These are phyloP conservation scores for Sonneratia alba DNA, from an alignment of 345 rosid genomes.

Conservation along the genomic window DNA sequence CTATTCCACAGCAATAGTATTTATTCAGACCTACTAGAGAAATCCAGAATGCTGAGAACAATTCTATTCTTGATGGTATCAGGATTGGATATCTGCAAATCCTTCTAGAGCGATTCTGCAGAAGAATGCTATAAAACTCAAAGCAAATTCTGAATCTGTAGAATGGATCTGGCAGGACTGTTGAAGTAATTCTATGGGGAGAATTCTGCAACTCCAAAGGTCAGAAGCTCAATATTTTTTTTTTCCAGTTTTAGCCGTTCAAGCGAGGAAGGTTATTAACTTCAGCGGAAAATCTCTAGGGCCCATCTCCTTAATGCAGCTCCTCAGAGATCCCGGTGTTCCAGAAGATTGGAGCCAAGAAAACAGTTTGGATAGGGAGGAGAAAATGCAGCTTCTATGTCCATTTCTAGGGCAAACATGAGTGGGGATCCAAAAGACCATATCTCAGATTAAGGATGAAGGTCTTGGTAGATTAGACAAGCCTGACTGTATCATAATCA, in stretches of 20 bases:
- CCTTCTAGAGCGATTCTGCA: constrained; percentile 71
- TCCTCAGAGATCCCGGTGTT: constrained; percentile 68
- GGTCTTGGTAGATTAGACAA: constrained; percentile 83
- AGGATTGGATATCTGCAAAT: constrained; percentile 60
- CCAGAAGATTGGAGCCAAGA: constrained; percentile 51
- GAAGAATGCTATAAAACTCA: constrained; percentile 94
- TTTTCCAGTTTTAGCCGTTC: constrained; percentile 64
- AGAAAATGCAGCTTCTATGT: constrained; percentile 41
- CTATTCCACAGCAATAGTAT: constrained; percentile 80
- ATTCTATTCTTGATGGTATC: constrained; percentile 61
- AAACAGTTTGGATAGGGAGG: constrained; percentile 68
- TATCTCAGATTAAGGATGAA: constrained; percentile 70
- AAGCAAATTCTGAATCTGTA: constrained; percentile 62
- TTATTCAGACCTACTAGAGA: constrained; percentile 71
- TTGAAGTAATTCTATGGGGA: constrained; percentile 84
- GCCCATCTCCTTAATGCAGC: constrained; percentile 70
- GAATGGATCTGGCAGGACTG: constrained; percentile 66
- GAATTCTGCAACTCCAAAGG: constrained; percentile 83
- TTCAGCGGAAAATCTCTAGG: constrained; percentile 80
- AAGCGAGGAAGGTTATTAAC: constrained; percentile 78
- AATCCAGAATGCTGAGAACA: constrained; percentile 67
- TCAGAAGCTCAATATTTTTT: constrained; percentile 47
- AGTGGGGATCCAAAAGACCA: constrained; percentile 48
- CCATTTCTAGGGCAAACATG: constrained; percentile 64
- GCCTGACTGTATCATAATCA: constrained; percentile 81